Conservation (phyloP, 2,329 filamentous ascomycete genomes). For the Blastomyces gilchristii region DNA sequence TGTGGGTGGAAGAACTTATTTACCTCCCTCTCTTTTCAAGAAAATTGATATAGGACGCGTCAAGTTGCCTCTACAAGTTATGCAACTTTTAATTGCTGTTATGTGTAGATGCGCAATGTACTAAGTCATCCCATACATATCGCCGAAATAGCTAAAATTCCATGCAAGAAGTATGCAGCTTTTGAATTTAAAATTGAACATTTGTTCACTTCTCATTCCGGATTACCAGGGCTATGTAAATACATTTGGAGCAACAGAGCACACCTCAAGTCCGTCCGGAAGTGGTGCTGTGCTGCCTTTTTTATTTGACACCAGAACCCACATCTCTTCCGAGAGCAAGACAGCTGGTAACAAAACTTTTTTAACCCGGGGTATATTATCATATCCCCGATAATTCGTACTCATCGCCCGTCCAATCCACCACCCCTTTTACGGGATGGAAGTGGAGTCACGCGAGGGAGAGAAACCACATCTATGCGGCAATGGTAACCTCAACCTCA, state of each 20-base stretch:
- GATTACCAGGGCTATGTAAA: neutral
- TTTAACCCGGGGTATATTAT: neutral
- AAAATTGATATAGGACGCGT: neutral
- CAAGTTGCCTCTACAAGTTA: neutral
- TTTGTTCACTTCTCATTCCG: neutral
- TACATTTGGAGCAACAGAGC: neutral
- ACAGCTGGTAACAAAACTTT: neutral
- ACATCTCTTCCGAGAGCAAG: neutral
- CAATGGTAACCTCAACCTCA: constrained; percentile 45
- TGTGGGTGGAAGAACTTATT: neutral
- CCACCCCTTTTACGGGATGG: neutral
- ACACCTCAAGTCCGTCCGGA: neutral
- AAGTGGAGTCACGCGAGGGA: neutral
- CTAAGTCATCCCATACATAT: neutral
- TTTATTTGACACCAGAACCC: neutral
- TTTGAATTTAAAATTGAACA: neutral
- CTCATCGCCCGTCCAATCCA: neutral
- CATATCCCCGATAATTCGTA: neutral
- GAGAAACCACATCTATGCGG: constrained; percentile 33
- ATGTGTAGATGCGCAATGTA: neutral
- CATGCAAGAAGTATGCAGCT: neutral
- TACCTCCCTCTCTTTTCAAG: neutral
- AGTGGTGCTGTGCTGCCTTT: neutral
- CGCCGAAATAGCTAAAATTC: neutral
- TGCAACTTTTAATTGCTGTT: neutral